Conservation (phyloP, 495 filamentous ascomycete genomes). For the Penicillium desertorum region DNA sequence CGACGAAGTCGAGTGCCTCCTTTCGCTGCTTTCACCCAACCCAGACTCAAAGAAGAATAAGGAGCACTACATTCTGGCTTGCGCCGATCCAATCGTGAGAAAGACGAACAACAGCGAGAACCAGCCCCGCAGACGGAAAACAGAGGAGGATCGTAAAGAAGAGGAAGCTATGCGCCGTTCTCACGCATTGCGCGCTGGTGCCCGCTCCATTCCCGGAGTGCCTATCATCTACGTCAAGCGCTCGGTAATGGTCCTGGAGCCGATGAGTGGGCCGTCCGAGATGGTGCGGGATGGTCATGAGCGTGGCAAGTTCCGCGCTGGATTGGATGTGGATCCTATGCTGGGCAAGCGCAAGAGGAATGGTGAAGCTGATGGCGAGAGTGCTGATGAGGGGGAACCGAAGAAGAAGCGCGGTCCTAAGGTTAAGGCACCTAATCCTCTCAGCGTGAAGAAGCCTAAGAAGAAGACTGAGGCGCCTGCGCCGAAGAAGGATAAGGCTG, state of each 20-base stretch:
- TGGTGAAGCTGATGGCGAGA: constrained; percentile 24
- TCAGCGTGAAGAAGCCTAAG: constrained; percentile 85
- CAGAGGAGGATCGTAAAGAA: constrained; percentile 33
- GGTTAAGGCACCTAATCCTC: constrained; percentile 81
- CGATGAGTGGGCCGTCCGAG: constrained; percentile 67
- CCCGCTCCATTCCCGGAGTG: constrained; percentile 61
- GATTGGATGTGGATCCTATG: constrained; percentile 53
- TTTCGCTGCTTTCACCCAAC: constrained; percentile 74
- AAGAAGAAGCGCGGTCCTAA: constrained; percentile 65
- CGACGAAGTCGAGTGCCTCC: constrained; percentile 72
- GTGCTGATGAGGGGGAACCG: constrained; percentile 41
- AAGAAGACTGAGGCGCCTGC: constrained; percentile 33
- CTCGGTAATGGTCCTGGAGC: constrained; percentile 88
- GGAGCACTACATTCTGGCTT: constrained; percentile 86
- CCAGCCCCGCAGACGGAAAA: constrained; percentile 29
- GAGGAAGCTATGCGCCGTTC: constrained; percentile 36
- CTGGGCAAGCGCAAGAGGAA: constrained; percentile 47
- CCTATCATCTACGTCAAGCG: constrained; percentile 81
- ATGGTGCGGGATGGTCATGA: constrained; percentile 66
- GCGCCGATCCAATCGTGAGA: constrained; percentile 46
- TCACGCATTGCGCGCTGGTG: constrained; percentile 34
- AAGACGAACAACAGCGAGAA: constrained; percentile 24
- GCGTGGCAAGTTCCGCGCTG: constrained; percentile 70
- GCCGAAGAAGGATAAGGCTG: constrained; percentile 22
- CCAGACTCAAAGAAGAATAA: constrained; percentile 65